These are phyloP conservation scores for Wickerhamiella allomyrinae DNA, from an alignment of 805 yeast species.

Conservation along the genomic window DNA sequence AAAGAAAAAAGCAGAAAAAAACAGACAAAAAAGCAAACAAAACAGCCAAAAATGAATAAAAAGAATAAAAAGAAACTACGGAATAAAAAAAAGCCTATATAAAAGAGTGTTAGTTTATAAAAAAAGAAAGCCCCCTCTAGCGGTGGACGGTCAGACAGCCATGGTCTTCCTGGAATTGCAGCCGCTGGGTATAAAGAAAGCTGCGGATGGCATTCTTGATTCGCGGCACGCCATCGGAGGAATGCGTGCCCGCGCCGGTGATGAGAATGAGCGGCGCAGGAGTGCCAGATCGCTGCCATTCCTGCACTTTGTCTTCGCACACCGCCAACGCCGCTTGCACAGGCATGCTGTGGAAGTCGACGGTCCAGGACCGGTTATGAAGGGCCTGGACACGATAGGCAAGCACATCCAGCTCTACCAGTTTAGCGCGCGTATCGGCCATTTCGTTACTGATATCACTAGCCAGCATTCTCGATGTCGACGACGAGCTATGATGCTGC, in stretches of 20 bases:
- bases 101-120: no score
- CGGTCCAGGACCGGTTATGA: background rate
- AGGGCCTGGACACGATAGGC: background rate
- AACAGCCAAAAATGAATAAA: no score
- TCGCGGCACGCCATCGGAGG: constrained; percentile 8
- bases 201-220: constrained; percentile 10
- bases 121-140: no score
- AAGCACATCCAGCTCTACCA: constrained; percentile 4
- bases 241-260: constrained; percentile 14
- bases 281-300: background rate
- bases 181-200: constrained; percentile 3
- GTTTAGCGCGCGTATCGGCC: background rate
- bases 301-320: constrained; percentile 1
- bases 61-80: no score
- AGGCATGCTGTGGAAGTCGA: constrained; percentile 9
- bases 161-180: background rate
- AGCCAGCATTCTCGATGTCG: background rate
- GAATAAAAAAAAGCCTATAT: no score
- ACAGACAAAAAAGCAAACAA: no score
- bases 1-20: no score
- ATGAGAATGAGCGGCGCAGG: constrained; percentile 2
- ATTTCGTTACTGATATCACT: background rate
- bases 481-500: background rate
- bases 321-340: constrained; percentile 7
- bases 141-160: no score